Percentiles rank a stretch among this genome's conserved stretches.
Evolutionary conservation across 2,329 filamentous ascomycete species (phyloP).

Genomic region (Beauveria bassiana): DNA sequence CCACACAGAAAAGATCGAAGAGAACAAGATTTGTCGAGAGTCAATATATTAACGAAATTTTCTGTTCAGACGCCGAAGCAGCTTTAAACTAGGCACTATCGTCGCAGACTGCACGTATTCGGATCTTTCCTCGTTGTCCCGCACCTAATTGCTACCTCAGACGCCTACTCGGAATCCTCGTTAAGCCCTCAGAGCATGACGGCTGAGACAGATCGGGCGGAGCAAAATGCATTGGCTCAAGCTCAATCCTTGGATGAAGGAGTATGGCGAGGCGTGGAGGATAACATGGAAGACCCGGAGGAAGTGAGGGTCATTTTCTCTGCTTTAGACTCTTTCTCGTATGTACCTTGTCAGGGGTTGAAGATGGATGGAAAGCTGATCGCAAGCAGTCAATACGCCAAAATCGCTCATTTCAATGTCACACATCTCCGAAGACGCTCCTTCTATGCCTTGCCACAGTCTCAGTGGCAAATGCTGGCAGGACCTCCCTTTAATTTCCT

Average conservation of each 20-base stretch:
- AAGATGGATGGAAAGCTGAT: background rate
- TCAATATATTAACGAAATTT: background rate
- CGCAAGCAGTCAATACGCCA: slow-evolving; percentile 68
- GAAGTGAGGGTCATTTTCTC: slow-evolving; percentile 74
- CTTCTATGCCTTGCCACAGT: slow-evolving; percentile 82
- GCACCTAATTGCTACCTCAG: background rate
- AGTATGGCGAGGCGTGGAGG: slow-evolving; percentile 9
- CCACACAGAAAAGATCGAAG: background rate
- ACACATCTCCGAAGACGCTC: slow-evolving; percentile 86
- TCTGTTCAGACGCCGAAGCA: background rate
- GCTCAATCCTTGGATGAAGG: background rate
- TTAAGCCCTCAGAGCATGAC: background rate
- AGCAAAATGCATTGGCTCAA: background rate
- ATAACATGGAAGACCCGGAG: slow-evolving; percentile 54
- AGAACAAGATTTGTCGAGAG: background rate
- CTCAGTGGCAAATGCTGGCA: slow-evolving; percentile 77
- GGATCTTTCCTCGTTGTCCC: background rate
- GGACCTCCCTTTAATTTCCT: slow-evolving; percentile 76
- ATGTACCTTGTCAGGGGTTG: slow-evolving; percentile 29
- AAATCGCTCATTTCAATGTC: slow-evolving; percentile 77
- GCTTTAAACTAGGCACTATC: background rate
- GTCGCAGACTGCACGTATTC: background rate
- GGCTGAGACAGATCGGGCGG: background rate
- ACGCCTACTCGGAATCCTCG: background rate
- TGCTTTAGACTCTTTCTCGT: slow-evolving; percentile 86